These are phyloP conservation scores for Sisymbrium altissimum DNA, from an alignment of 345 rosid species.

Conservation along the genomic window DNA sequence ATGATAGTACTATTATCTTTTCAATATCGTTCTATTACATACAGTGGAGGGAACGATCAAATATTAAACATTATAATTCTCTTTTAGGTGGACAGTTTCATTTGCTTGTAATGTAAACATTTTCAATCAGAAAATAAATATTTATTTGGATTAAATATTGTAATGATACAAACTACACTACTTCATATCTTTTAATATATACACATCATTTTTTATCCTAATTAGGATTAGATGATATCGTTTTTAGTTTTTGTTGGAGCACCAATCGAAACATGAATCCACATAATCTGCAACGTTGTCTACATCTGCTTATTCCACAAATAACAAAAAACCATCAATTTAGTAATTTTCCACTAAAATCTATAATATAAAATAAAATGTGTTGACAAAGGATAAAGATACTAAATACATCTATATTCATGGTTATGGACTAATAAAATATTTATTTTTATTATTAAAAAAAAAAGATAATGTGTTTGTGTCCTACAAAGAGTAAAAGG, in stretches of 20 bases:
- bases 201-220: background rate
- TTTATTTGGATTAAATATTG: background rate
- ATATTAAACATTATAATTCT: background rate
- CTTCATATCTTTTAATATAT: background rate
- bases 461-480: background rate
- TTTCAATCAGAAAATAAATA: background rate
- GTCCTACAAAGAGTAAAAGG: background rate
- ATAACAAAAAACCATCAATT: background rate
- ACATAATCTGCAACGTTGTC: conserved; percentile 10
- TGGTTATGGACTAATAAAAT: background rate
- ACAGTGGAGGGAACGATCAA: no score
- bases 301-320: conserved; percentile 14
- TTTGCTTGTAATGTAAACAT: background rate
- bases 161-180: background rate
- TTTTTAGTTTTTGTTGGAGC: conserved; percentile 2
- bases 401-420: background rate
- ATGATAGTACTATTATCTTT: no score
- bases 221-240: background rate
- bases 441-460: background rate
- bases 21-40: no score
- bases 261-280: conserved; percentile 22
- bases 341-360: background rate
- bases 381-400: background rate
- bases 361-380: background rate
- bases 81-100: background rate